Evolutionary conservation across 1,284 basidiomycete genomes (phyloP).

Genomic region (Boletellus dicymbophilus): DNA sequence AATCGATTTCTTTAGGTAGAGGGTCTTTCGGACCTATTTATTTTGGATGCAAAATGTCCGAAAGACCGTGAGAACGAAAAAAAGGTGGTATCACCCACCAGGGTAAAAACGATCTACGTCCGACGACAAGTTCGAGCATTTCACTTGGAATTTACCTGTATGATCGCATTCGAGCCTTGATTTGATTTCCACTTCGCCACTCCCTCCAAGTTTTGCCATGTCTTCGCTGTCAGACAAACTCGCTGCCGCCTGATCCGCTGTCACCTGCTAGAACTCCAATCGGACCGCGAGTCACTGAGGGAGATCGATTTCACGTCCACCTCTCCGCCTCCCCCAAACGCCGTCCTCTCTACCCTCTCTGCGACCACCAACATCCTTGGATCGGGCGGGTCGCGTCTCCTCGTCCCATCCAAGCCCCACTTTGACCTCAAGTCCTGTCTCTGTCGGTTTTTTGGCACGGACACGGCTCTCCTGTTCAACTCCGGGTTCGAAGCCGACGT

Average conservation of each 20-base stretch:
- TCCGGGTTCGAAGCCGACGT: slow-evolving; percentile 91
- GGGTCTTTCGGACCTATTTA: too few species aligned
- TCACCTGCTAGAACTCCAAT: slow-evolving; percentile 44
- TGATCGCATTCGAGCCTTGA: too few species aligned
- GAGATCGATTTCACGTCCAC: slow-evolving; percentile 77
- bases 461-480: slow-evolving; percentile 86
- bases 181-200: too few species aligned
- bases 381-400: slow-evolving; percentile 86
- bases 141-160: too few species aligned
- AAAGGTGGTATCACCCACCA: too few species aligned
- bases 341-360: slow-evolving; percentile 59
- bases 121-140: too few species aligned
- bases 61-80: too few species aligned
- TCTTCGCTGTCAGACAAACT: slow-evolving; percentile 42
- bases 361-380: slow-evolving; percentile 71
- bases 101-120: too few species aligned
- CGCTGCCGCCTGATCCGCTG: slow-evolving; percentile 58
- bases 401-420: slow-evolving; percentile 81
- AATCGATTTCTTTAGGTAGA: too few species aligned
- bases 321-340: slow-evolving; percentile 54
- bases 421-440: slow-evolving; percentile 70
- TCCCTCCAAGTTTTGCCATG: too few species aligned
- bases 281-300: slow-evolving; percentile 15
- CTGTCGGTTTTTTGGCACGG: slow-evolving; percentile 61
- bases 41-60: too few species aligned